A percentile compares a stretch with the other conserved stretches of the same genome.
phyloP scores from a whole-genome alignment of 768 basidiomycete genomes.

The Sistotremastrum niveocremeum region DNA sequence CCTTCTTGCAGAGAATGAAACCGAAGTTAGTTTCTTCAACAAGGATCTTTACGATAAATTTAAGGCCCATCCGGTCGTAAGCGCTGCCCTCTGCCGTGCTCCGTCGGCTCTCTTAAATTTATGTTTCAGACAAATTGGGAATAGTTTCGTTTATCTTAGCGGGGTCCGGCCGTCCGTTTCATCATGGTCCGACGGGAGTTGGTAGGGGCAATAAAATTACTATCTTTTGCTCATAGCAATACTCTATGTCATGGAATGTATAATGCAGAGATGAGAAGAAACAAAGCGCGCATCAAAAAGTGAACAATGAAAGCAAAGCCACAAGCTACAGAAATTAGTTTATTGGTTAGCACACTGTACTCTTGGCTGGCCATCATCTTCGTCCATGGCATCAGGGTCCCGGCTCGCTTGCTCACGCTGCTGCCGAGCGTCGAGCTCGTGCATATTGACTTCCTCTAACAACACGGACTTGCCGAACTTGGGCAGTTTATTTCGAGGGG shows the following conservation, averaged over 20 bases:
- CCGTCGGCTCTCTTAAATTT: not conserved
- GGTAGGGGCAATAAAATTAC: too few relatives aligned
- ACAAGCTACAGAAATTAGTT: not conserved
- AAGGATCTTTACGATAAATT: constrained; percentile 63
- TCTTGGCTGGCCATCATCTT: constrained; percentile 74
- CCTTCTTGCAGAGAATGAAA: constrained; percentile 69
- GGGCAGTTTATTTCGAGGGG: constrained; percentile 55
- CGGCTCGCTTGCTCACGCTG: constrained; percentile 31
- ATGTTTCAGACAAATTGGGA: not conserved
- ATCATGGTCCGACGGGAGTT: too few relatives aligned
- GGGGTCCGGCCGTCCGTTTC: too few relatives aligned
- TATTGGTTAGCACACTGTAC: constrained; percentile 94
- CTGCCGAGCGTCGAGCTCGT: constrained; percentile 64
- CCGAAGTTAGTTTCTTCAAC: constrained; percentile 89
- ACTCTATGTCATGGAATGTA: not conserved
- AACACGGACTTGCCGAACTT: constrained; percentile 53
- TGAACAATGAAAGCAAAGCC: constrained; percentile 6
- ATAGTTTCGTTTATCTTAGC: not conserved
- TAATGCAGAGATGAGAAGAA: not conserved
- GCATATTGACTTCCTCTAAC: constrained; percentile 75
- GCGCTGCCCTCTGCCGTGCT: not conserved
- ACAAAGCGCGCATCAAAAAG: not conserved
- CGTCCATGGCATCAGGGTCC: constrained; percentile 80
- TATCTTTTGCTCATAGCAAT: too few relatives aligned
- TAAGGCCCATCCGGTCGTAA: constrained; percentile 71